phyloP scores from a whole-genome alignment of 306 rosid species.

The Cicer cuneatum region DNA sequence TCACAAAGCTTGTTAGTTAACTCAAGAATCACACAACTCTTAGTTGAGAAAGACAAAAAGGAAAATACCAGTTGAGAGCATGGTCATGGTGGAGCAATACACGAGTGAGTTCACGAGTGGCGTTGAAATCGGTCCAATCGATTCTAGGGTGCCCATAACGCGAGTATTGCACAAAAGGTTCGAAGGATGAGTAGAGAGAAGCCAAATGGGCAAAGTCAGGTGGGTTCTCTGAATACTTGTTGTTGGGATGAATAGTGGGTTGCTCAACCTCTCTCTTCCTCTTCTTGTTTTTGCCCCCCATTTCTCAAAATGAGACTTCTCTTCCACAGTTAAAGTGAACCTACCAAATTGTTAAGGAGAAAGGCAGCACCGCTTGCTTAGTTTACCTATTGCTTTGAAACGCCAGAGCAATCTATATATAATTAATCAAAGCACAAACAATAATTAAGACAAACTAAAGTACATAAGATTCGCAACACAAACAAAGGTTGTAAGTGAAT shows the following conservation, averaged over 20 bases:
- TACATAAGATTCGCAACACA: too few species aligned
- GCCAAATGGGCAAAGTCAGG: constrained; percentile 79
- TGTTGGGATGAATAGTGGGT: constrained; percentile 62
- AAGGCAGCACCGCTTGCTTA: too few species aligned
- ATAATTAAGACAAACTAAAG: too few species aligned
- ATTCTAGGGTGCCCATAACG: constrained; percentile 52
- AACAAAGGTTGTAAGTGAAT: too few species aligned
- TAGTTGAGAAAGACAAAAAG: not conserved
- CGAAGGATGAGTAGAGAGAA: constrained; percentile 77
- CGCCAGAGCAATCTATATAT: too few species aligned
- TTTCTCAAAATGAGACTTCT: not conserved
- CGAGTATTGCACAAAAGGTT: constrained; percentile 54
- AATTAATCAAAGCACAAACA: too few species aligned
- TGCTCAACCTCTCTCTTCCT: constrained; percentile 43
- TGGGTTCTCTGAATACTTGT: constrained; percentile 77
- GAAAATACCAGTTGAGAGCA: constrained; percentile 45
- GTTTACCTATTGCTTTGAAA: too few species aligned
- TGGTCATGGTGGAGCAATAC: constrained; percentile 51
- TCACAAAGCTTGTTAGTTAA: too few species aligned
- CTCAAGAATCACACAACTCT: too few species aligned
- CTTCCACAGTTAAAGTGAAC: too few species aligned
- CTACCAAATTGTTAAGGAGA: too few species aligned
- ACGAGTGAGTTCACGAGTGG: constrained; percentile 77
- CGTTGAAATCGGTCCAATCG: constrained; percentile 86
- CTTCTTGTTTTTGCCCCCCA: constrained; percentile 47